Evolutionary conservation across 805 yeast species (phyloP), one percentile per base, ranked within the genome.

Genomic region (Saturnispora besseyi): DNA sequence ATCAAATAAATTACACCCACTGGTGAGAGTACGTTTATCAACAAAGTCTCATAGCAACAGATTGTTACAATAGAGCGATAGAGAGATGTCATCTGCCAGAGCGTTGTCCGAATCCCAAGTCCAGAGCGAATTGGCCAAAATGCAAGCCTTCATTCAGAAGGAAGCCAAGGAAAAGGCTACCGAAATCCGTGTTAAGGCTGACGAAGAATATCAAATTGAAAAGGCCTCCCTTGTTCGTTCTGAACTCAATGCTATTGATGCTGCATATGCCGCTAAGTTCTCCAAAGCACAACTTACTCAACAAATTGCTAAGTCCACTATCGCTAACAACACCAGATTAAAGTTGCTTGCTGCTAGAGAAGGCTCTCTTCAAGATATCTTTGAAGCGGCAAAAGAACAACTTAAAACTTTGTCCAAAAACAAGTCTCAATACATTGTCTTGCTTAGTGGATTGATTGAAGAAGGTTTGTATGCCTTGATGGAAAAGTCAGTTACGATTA

Each of bases 151-250:
- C 82, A 93, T 93, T 78, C 87, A 85, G 73, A 93, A 91, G 79
- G 99, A 93, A 74, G 99, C 99, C 37, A 95, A 90, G 63, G 99
- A 93, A 70, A 93, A 93, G 74, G 96, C 98, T 58, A 87, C 87
- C 68, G 99, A 93, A 71, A 89, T 93, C 64, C 82, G 78, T 66
- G 76, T 93, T 62, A 95, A 93, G 75, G 96, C 98, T 41, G 96
- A 95, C 67, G 99, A 93, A 70, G 99, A 93, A 73, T 93, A 91
- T 67, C 98, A 93, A 70, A 90, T 93, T 62, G 99, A 93, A 68
- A 93, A 93, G 76, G 91, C 96, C 22, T 81, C 88, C 51, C 82
- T 93, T 63, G 98, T 93, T 52, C 87, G 98, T 63, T 77, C 88
- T 12, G 99, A 93, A 71, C 85, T 85, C 50, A 83, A 93, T 46